A percentile compares a stretch with the other conserved stretches of the same genome.
These are phyloP conservation scores for Flaveria floridana DNA, from an alignment of 140 eudicot genomes.

Conservation along the genomic window DNA sequence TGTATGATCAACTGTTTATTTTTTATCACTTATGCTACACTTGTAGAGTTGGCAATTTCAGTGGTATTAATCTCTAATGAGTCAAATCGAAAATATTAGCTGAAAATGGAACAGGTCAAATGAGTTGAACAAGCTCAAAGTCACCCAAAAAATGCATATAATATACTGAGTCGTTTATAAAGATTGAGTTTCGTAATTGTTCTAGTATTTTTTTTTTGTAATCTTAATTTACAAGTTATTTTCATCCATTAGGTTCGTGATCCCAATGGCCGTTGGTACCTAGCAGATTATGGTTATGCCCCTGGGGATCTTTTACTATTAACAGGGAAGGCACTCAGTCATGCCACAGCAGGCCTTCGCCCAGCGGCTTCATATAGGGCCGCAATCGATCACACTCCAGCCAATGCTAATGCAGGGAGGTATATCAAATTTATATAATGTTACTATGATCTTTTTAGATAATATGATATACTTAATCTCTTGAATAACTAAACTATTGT, in stretches of 20 bases:
- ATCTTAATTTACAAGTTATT: not conserved
- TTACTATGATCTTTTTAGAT: conserved; percentile 6
- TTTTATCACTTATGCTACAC: not conserved
- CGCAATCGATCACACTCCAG: conserved; percentile 50
- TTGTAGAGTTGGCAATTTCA: not conserved
- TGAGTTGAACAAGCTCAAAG: not conserved
- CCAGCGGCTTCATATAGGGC: conserved; percentile 79
- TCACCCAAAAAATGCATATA: not conserved
- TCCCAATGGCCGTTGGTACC: conserved; percentile 96
- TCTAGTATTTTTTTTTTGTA: not conserved
- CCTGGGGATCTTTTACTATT: conserved; percentile 79
- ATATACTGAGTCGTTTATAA: not conserved
- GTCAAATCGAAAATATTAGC: not conserved
- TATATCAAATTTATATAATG: conserved; percentile 31
- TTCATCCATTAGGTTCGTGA: conserved; percentile 74
- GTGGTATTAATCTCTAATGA: not conserved
- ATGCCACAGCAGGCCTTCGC: conserved; percentile 88
- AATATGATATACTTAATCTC: conserved; percentile 12
- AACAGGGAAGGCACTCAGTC: conserved; percentile 92
- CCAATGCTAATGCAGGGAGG: conserved; percentile 62
- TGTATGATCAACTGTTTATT: not conserved
- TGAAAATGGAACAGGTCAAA: not conserved
- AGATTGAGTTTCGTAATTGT: not conserved
- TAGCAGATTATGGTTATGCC: conserved; percentile 66
- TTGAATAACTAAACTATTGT: conserved; percentile 21